These are phyloP conservation scores for Hawksworthiomyces lignivorus DNA, from an alignment of 2,329 filamentous ascomycete genomes.

Conservation along the genomic window DNA sequence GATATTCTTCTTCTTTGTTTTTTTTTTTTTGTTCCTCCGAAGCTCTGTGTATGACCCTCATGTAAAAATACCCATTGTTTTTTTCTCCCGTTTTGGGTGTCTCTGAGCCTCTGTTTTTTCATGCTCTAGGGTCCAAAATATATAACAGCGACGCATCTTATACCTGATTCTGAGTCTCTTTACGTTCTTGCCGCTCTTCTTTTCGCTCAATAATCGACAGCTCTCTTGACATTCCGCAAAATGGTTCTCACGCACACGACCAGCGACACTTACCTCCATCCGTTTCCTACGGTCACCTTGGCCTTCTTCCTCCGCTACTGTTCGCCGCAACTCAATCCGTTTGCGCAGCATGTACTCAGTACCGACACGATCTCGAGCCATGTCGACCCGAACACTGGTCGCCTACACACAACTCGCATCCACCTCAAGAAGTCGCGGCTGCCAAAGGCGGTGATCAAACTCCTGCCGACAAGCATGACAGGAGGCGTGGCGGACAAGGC, in stretches of 20 bases:
- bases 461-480: constrained; percentile 63
- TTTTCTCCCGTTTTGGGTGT: constrained; percentile 5
- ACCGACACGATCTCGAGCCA: constrained; percentile 72
- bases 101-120: constrained; percentile 13
- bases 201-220: background rate
- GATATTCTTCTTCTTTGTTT: background rate
- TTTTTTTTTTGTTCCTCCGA: background rate
- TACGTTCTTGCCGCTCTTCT: background rate
- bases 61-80: background rate
- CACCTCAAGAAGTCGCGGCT: constrained; percentile 77
- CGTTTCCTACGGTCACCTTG: constrained; percentile 77
- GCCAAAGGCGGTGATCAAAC: constrained; percentile 65
- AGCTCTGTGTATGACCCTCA: background rate
- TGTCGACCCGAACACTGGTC: constrained; percentile 66
- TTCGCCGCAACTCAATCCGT: constrained; percentile 62
- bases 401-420: constrained; percentile 69
- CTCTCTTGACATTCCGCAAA: background rate
- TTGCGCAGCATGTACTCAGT: constrained; percentile 72
- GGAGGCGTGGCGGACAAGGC: constrained; percentile 62
- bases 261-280: constrained; percentile 68
- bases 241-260: constrained; percentile 60
- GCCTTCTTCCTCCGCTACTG: constrained; percentile 87
- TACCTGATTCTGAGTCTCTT: no score
- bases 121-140: constrained; percentile 10
- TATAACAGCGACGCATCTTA: no score